phyloP scores from a whole-genome alignment of 2,329 filamentous ascomycete species.

The Phyllosticta ampelicida region DNA sequence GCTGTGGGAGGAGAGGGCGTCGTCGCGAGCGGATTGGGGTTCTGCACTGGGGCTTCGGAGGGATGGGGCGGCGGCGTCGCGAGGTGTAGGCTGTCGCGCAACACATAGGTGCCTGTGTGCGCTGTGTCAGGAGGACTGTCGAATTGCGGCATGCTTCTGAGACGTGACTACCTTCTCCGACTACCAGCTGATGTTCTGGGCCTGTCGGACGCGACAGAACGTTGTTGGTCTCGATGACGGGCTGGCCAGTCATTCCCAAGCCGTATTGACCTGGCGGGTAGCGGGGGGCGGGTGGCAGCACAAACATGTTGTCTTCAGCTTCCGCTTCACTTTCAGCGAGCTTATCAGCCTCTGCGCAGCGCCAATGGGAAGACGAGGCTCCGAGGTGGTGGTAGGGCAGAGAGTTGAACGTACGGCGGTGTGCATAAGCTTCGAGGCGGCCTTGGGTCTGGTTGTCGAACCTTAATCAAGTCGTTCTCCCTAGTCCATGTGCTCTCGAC shows the following conservation, averaged over 20 bases:
- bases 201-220: constrained; percentile 68
- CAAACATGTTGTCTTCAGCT: constrained; percentile 7
- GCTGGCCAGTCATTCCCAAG: constrained; percentile 10
- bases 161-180: constrained; percentile 65
- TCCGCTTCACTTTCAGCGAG: neutral
- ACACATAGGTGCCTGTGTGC: constrained; percentile 66
- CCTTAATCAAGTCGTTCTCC: neutral
- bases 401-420: neutral
- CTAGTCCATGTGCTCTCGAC: neutral
- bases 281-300: constrained; percentile 10
- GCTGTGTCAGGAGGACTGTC: constrained; percentile 16
- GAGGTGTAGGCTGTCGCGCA: constrained; percentile 84
- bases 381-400: constrained; percentile 1
- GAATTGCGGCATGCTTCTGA: neutral
- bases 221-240: constrained; percentile 89
- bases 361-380: constrained; percentile 8
- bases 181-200: constrained; percentile 78
- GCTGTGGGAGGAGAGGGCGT: constrained; percentile 70
- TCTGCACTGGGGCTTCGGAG: constrained; percentile 76
- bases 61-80: constrained; percentile 93
- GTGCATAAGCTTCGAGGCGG: constrained; percentile 7
- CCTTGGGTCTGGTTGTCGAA: constrained; percentile 1
- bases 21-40: constrained; percentile 84
- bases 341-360: constrained; percentile 6
- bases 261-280: constrained; percentile 63